phyloP scores from a whole-genome alignment of 2,329 filamentous ascomycete genomes.

The Fusarium secorum region DNA sequence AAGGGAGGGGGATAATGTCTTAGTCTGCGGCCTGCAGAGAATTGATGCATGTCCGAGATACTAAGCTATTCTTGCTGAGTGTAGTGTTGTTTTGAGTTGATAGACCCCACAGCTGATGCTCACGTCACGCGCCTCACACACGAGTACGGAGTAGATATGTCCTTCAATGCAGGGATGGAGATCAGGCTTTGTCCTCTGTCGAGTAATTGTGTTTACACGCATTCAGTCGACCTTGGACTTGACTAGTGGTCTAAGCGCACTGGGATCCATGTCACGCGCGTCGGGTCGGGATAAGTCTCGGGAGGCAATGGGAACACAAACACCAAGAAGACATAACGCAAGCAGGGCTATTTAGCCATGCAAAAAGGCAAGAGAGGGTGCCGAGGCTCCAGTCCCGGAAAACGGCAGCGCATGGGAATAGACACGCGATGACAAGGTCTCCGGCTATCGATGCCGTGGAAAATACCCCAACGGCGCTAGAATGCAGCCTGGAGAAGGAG shows the following conservation, averaged over 20 bases:
- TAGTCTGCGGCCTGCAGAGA: not conserved
- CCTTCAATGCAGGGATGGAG: too few relatives aligned
- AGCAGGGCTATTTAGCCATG: not conserved
- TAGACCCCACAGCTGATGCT: too few relatives aligned
- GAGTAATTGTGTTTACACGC: not conserved
- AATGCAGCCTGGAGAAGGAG: not conserved
- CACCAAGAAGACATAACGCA: too few relatives aligned
- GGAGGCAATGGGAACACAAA: not conserved
- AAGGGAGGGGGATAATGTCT: too few relatives aligned
- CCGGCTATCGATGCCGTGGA: not conserved
- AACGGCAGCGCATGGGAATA: not conserved
- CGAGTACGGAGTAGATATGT: too few relatives aligned
- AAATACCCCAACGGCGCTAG: not conserved
- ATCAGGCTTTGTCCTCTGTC: not conserved
- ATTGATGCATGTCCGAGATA: rapidly evolving
- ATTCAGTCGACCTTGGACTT: not conserved
- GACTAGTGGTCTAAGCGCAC: not conserved
- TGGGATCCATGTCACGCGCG: not conserved
- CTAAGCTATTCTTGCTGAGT: not conserved
- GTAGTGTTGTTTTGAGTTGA: not conserved
- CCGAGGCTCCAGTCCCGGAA: not conserved
- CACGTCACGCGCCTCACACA: too few relatives aligned
- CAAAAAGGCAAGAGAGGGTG: not conserved
- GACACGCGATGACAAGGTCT: not conserved
- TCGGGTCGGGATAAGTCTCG: too few relatives aligned